Conservation (phyloP, 1,284 basidiomycete genomes). For the Fistulinella cinereoalba region DNA sequence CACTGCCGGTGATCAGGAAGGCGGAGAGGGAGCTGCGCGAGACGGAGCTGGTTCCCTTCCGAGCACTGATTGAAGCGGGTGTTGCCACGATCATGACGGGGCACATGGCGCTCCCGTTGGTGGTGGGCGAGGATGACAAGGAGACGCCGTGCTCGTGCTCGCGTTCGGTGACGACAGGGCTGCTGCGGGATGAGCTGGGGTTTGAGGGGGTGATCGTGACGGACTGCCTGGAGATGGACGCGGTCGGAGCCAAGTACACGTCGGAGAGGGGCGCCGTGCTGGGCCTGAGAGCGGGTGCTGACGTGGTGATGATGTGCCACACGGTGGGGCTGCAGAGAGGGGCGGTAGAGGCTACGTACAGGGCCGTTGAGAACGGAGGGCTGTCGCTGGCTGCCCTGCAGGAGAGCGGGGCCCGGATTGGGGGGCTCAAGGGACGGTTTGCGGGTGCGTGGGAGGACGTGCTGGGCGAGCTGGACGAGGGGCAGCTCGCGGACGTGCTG, state of each 20-base stretch:
- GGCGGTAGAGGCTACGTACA: conserved; percentile 50
- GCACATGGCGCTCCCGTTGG: conserved; percentile 62
- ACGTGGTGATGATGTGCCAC: conserved; percentile 71
- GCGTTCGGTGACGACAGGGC: conserved; percentile 45
- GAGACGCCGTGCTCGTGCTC: conserved; percentile 60
- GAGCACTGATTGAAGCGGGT: conserved; percentile 38
- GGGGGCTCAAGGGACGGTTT: conserved; percentile 48
- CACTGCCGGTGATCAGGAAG: conserved; percentile 58
- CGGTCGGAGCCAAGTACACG: conserved; percentile 54
- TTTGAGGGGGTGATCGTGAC: conserved; percentile 60
- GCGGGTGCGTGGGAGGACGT: conserved; percentile 47
- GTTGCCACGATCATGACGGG: conserved; percentile 66
- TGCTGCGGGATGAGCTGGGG: conserved; percentile 48
- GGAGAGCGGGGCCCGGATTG: conserved; percentile 46
- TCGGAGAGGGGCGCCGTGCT: conserved; percentile 52
- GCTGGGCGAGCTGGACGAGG: conserved; percentile 31
- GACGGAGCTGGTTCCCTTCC: conserved; percentile 61
- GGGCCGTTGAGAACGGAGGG: conserved; percentile 43
- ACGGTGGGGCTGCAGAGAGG: conserved; percentile 50
- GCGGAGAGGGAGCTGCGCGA: conserved; percentile 38
- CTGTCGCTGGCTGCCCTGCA: conserved; percentile 40
- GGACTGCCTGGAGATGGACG: conserved; percentile 71
- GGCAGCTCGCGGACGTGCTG: conserved; percentile 37
- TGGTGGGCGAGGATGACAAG: conserved; percentile 43
- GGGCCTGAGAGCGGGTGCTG: conserved; percentile 58